Evolutionary conservation across 176 grass and related monocot genomes (phyloP).

Genomic region (Triticum monococcum): DNA sequence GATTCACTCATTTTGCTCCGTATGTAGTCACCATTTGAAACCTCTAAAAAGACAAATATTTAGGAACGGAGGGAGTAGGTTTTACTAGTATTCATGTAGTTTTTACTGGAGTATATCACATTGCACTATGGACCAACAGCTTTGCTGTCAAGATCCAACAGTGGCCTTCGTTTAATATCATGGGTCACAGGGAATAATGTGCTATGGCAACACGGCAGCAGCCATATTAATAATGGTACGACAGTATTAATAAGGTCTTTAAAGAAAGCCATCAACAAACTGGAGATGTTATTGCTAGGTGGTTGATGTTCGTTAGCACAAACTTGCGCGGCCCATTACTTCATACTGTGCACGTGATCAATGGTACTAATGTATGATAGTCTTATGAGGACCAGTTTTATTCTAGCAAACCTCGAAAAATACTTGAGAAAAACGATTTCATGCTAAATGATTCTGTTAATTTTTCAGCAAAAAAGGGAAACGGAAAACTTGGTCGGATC

Average conservation of each 20-base stretch:
- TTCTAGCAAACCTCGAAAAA: background rate
- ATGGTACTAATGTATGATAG: background rate
- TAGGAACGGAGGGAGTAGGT: too few relatives aligned
- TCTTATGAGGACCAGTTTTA: background rate
- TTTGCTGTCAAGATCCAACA: constrained; percentile 18
- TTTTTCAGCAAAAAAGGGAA: background rate
- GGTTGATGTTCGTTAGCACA: constrained; percentile 9
- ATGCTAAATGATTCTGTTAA: background rate
- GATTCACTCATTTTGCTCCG: too few relatives aligned
- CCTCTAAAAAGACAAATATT: too few relatives aligned
- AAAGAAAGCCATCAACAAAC: constrained; percentile 15
- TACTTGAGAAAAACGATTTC: background rate
- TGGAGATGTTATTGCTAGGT: background rate
- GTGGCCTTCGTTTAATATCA: constrained; percentile 11
- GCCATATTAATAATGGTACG: background rate
- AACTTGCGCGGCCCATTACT: background rate
- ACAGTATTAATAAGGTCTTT: background rate
- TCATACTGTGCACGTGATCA: background rate
- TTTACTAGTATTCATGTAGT: too few relatives aligned
- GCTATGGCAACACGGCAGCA: constrained; percentile 4
- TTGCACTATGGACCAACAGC: background rate
- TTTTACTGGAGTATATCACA: background rate
- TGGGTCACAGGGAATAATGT: constrained; percentile 29
- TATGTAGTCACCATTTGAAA: too few relatives aligned
- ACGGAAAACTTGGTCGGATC: background rate